Conservation (phyloP, 106 monocot genomes). For the Acanthochlamys bracteata region DNA sequence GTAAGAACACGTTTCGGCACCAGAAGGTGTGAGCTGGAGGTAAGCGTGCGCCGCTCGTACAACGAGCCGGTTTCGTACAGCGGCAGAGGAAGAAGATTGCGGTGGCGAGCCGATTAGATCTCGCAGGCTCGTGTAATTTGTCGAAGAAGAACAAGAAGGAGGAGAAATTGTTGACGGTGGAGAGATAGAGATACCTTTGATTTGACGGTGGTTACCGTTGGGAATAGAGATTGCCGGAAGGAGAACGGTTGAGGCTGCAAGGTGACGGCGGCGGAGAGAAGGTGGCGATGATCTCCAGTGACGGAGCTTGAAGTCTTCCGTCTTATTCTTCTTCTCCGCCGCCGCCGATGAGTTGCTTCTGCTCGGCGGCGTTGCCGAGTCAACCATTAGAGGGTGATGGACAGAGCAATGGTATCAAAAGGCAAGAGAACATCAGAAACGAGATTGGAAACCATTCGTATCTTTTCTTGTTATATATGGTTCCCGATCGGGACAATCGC, state of each 20-base stretch:
- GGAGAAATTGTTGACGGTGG: not conserved
- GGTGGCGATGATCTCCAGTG: not conserved
- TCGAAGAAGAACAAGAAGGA: not conserved
- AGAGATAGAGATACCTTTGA: not conserved
- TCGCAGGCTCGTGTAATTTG: not conserved
- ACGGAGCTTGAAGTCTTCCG: slow-evolving; percentile 1
- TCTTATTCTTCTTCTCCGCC: not conserved
- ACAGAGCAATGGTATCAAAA: not conserved
- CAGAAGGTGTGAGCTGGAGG: slow-evolving; percentile 1
- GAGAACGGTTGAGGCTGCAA: not conserved
- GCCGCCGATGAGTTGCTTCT: not conserved
- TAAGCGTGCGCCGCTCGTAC: not conserved
- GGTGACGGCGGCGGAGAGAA: not conserved
- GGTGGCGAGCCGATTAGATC: not conserved
- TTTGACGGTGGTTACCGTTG: not conserved
- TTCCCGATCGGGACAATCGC: not conserved
- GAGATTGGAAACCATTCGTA: not conserved
- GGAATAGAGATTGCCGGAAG: not conserved
- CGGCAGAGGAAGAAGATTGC: not conserved
- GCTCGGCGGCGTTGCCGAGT: not conserved
- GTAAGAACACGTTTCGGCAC: not conserved
- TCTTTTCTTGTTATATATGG: not conserved
- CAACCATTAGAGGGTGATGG: not conserved
- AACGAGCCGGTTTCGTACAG: not conserved
- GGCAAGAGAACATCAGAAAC: not conserved